Percentiles rank a stretch among this genome's conserved stretches.
Evolutionary conservation across 306 rosid species (phyloP).

Genomic region (Prunus armeniaca): DNA sequence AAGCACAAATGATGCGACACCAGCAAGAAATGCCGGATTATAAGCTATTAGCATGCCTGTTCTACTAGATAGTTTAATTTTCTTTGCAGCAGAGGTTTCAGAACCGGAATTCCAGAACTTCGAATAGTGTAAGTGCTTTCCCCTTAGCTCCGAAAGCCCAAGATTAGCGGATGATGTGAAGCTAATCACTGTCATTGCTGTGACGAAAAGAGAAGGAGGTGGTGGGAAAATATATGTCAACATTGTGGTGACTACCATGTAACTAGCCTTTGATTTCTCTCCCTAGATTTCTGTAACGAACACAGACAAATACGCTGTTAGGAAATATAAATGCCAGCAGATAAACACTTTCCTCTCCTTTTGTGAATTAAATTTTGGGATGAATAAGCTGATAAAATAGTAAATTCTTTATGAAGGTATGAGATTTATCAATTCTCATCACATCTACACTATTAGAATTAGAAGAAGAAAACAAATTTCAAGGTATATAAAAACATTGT

Average conservation of each 20-base stretch:
- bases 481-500: too few relatives aligned
- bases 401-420: too few relatives aligned
- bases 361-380: too few relatives aligned
- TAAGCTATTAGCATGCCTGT: constrained; percentile 58
- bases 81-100: neutral
- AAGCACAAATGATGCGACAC: constrained; percentile 32
- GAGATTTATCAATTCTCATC: too few relatives aligned
- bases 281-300: neutral
- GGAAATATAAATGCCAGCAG: neutral
- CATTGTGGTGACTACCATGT: constrained; percentile 7
- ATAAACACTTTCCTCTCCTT: too few relatives aligned
- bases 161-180: constrained; percentile 4
- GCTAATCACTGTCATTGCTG: constrained; percentile 36
- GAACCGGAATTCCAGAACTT: constrained; percentile 39
- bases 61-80: constrained; percentile 36
- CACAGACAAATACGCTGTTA: neutral
- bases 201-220: constrained; percentile 39
- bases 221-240: constrained; percentile 40
- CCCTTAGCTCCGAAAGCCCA: constrained; percentile 41
- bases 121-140: constrained; percentile 54
- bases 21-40: constrained; percentile 59
- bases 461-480: too few relatives aligned
- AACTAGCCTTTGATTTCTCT: neutral
- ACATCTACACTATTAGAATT: too few relatives aligned
- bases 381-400: too few relatives aligned